Evolutionary conservation across 2,329 filamentous ascomycete genomes (phyloP).

Genomic region (Juglanconis juglandina): DNA sequence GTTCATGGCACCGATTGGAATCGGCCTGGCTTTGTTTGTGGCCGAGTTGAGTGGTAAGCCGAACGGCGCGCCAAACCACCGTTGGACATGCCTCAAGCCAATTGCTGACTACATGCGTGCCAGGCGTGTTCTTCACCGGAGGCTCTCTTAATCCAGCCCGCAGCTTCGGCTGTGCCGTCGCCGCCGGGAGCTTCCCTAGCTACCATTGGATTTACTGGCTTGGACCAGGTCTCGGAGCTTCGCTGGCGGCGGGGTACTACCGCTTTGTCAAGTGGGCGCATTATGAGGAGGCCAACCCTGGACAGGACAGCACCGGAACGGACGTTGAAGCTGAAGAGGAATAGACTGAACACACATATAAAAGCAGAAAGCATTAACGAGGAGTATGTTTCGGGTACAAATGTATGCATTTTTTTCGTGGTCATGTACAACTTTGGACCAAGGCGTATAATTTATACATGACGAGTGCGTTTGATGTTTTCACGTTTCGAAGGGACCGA

Average conservation of each 20-base stretch:
- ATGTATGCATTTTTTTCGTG: too few relatives aligned
- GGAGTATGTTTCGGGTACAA: too few relatives aligned
- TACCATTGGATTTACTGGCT: slow-evolving; percentile 46
- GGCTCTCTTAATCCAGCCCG: slow-evolving; percentile 40
- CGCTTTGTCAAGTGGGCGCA: slow-evolving; percentile 41
- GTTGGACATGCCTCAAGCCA: background rate
- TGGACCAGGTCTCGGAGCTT: slow-evolving; percentile 40
- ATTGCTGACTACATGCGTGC: background rate
- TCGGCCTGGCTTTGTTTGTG: slow-evolving; percentile 64
- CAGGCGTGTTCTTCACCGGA: slow-evolving; percentile 37
- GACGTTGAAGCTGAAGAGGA: background rate
- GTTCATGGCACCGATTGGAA: slow-evolving; percentile 63
- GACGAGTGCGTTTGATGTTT: too few relatives aligned
- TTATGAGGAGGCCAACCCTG: slow-evolving; percentile 38
- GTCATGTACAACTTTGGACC: too few relatives aligned
- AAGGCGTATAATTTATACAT: too few relatives aligned
- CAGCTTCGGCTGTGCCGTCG: slow-evolving; percentile 42
- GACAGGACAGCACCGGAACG: slow-evolving; percentile 29
- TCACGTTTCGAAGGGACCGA: too few relatives aligned
- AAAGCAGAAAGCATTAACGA: too few relatives aligned
- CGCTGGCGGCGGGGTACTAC: slow-evolving; percentile 39
- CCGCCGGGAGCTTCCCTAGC: slow-evolving; percentile 31
- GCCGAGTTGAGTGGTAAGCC: slow-evolving; percentile 33
- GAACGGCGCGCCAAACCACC: background rate
- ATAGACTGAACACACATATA: background rate